These are phyloP conservation scores for Madurella mycetomatis DNA, from an alignment of 2,329 filamentous ascomycete genomes.

Conservation along the genomic window DNA sequence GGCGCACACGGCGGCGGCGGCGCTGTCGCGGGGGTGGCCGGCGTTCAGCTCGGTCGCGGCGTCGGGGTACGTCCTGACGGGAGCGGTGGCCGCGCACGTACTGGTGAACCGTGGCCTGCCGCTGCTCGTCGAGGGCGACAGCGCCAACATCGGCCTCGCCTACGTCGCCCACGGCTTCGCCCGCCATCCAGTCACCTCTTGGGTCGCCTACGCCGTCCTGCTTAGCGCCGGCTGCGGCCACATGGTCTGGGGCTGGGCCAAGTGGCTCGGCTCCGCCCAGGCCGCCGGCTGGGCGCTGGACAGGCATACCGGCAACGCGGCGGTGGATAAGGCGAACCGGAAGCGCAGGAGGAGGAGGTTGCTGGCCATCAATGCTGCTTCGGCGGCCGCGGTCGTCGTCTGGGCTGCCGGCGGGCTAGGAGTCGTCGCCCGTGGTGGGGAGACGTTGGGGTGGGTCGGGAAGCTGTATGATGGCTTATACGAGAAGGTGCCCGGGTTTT, in stretches of 20 bases:
- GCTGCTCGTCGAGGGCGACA: constrained; percentile 72
- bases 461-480: constrained; percentile 73
- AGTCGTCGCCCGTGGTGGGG: constrained; percentile 68
- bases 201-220: constrained; percentile 63
- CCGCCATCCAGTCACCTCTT: constrained; percentile 62
- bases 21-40: constrained; percentile 57
- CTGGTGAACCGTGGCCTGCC: constrained; percentile 74
- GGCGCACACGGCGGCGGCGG: not conserved
- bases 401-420: constrained; percentile 82
- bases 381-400: constrained; percentile 53
- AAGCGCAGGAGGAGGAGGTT: constrained; percentile 60
- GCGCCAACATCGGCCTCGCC: constrained; percentile 75
- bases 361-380: constrained; percentile 65
- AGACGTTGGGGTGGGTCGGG: constrained; percentile 71
- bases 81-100: constrained; percentile 65
- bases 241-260: constrained; percentile 79
- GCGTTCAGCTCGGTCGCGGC: constrained; percentile 63
- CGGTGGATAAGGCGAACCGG: constrained; percentile 41
- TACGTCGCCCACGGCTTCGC: constrained; percentile 85
- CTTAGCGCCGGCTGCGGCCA: constrained; percentile 67
- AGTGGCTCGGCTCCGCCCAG: constrained; percentile 67
- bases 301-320: constrained; percentile 36
- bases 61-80: constrained; percentile 66
- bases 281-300: constrained; percentile 46
- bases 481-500: constrained; percentile 27